Conservation (phyloP, 768 basidiomycete genomes). For the Paxillus rubicundulus region DNA sequence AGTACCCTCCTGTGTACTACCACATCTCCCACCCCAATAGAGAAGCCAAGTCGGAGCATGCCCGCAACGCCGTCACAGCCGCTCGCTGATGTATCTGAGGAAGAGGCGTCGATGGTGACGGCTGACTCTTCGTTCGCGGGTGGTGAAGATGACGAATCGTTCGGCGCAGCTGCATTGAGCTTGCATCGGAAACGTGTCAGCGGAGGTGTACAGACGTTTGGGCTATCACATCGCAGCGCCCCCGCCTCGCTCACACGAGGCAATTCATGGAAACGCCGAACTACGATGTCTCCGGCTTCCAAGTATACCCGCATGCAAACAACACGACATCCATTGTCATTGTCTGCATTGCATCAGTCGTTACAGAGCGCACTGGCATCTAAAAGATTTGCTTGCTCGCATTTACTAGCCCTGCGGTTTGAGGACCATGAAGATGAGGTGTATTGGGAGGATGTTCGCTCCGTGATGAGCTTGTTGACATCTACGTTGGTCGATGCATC, state of each 20-base stretch:
- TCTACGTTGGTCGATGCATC: conserved; percentile 66
- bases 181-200: conserved; percentile 53
- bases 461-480: conserved; percentile 68
- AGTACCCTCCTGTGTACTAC: conserved; percentile 41
- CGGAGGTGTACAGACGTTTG: conserved; percentile 51
- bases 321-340: conserved; percentile 62
- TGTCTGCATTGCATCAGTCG: conserved; percentile 57
- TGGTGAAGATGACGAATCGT: conserved; percentile 37
- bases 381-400: conserved; percentile 75
- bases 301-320: conserved; percentile 63
- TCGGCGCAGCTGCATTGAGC: conserved; percentile 62
- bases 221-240: conserved; percentile 27
- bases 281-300: conserved; percentile 46
- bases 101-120: conserved; percentile 29
- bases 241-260: conserved; percentile 16
- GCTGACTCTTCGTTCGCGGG: conserved; percentile 17
- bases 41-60: conserved; percentile 38
- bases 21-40: conserved; percentile 19
- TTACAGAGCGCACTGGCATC: conserved; percentile 68
- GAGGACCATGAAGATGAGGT: conserved; percentile 66
- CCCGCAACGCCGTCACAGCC: conserved; percentile 35
- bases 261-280: conserved; percentile 15
- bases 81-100: conserved; percentile 41
- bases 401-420: conserved; percentile 78
- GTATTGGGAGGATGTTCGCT: conserved; percentile 85